Evolutionary conservation across 2,329 filamentous ascomycete genomes (phyloP).

Genomic region (Aplosporella prunicola): DNA sequence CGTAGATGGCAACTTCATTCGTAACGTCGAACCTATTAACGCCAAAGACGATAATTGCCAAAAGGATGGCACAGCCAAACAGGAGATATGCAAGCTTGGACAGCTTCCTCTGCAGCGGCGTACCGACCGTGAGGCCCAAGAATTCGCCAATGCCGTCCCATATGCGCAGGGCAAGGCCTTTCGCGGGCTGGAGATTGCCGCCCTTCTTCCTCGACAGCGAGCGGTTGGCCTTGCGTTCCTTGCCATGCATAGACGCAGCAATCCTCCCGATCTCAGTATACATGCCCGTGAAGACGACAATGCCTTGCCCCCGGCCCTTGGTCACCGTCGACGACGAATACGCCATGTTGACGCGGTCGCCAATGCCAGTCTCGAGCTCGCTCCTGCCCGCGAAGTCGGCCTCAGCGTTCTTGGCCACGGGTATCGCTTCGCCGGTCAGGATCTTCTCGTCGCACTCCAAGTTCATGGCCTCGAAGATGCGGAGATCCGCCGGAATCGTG

Average conservation of each 20-base stretch:
- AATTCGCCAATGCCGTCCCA: slow-evolving; percentile 13
- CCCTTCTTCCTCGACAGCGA: slow-evolving; percentile 33
- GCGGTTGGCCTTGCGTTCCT: slow-evolving; percentile 35
- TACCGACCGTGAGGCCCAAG: slow-evolving; percentile 19
- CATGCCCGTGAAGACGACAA: slow-evolving; percentile 63
- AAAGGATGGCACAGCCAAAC: slow-evolving; percentile 28
- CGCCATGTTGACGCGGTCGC: slow-evolving; percentile 60
- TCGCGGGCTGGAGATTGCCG: slow-evolving; percentile 36
- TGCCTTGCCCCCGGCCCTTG: slow-evolving; percentile 57
- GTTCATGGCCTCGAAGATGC: slow-evolving; percentile 57
- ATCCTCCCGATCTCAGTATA: slow-evolving; percentile 67
- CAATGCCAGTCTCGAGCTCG: slow-evolving; percentile 41
- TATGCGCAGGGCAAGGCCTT: slow-evolving; percentile 12
- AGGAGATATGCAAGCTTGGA: slow-evolving; percentile 17
- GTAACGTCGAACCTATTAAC: slow-evolving; percentile 29
- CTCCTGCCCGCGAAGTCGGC: slow-evolving; percentile 43
- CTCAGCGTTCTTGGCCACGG: slow-evolving; percentile 53
- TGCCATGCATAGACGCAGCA: slow-evolving; percentile 50
- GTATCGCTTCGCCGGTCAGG: slow-evolving; percentile 63
- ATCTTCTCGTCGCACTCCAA: slow-evolving; percentile 66
- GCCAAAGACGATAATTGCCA: slow-evolving; percentile 27
- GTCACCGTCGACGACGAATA: slow-evolving; percentile 66
- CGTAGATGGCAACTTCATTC: slow-evolving; percentile 29
- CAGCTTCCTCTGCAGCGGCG: slow-evolving; percentile 14
- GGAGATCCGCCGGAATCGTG: slow-evolving; percentile 57